These are phyloP conservation scores for Nidula microcarpa DNA, from an alignment of 768 basidiomycete genomes.

Conservation along the genomic window DNA sequence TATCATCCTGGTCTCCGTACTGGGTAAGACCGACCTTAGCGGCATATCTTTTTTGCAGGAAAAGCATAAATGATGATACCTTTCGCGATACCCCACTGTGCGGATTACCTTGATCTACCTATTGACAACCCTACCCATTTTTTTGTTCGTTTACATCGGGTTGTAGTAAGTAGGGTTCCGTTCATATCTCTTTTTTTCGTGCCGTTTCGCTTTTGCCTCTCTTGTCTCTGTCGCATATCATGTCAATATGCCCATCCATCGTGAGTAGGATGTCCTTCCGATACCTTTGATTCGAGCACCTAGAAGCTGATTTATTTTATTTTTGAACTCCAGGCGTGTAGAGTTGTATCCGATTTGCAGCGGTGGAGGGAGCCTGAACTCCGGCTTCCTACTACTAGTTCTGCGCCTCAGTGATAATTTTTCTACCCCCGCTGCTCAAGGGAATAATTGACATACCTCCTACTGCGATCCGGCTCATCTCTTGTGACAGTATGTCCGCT, in stretches of 20 bases:
- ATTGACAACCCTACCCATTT: neutral
- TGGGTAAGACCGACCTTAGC: slow-evolving; percentile 10
- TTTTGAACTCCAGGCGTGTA: slow-evolving; percentile 9
- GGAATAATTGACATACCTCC: too few species aligned
- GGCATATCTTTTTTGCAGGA: neutral
- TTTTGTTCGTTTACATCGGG: slow-evolving; percentile 13
- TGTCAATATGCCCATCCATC: slow-evolving; percentile 11
- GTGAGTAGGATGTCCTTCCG: slow-evolving; percentile 3
- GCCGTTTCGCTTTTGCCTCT: slow-evolving; percentile 2
- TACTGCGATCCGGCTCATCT: too few species aligned
- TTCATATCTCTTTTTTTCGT: slow-evolving; percentile 16
- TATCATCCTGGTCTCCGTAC: slow-evolving; percentile 10
- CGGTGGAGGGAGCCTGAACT: neutral
- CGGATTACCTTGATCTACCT: neutral
- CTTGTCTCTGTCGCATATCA: neutral
- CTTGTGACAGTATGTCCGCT: too few species aligned
- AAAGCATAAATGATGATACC: neutral
- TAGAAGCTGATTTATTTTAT: too few species aligned
- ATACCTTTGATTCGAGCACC: too few species aligned
- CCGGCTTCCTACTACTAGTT: too few species aligned
- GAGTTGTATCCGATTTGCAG: slow-evolving; percentile 17
- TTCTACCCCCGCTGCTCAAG: too few species aligned
- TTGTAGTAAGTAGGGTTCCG: slow-evolving; percentile 14
- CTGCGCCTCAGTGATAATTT: too few species aligned
- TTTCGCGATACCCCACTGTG: neutral